phyloP scores from a whole-genome alignment of 2,329 filamentous ascomycete genomes.

The Hymenoscyphus repandus region DNA sequence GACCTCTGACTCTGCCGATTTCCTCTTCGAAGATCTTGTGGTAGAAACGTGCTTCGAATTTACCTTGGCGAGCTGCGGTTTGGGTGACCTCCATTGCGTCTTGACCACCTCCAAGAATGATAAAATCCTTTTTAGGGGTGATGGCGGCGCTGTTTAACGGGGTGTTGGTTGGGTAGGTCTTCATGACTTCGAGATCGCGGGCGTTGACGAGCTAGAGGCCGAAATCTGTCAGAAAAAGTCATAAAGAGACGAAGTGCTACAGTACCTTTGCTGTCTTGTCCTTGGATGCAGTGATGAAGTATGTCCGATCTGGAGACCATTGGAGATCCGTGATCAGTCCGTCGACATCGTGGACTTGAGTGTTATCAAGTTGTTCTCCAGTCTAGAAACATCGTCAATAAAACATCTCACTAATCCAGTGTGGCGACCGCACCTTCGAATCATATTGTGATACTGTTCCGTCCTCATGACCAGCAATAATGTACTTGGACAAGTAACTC shows the following conservation, averaged over 20 bases:
- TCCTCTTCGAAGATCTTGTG: constrained; percentile 99
- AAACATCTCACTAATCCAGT: background rate
- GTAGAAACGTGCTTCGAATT: constrained; percentile 99
- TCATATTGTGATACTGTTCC: constrained; percentile 89
- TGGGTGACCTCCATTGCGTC: constrained; percentile 98
- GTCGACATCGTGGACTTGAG: constrained; percentile 81
- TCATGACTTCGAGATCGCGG: constrained; percentile 83
- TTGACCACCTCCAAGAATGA: constrained; percentile 96
- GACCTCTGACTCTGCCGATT: constrained; percentile 91
- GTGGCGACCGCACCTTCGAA: constrained; percentile 59
- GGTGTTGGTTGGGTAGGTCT: constrained; percentile 88
- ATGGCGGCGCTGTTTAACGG: constrained; percentile 94
- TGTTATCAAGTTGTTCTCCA: constrained; percentile 76
- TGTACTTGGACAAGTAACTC: constrained; percentile 92
- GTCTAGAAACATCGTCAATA: constrained; percentile 41
- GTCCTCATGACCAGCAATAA: constrained; percentile 96
- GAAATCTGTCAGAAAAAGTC: constrained; percentile 8
- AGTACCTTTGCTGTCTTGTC: constrained; percentile 91
- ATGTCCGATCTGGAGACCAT: constrained; percentile 88
- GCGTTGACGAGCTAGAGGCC: constrained; percentile 65
- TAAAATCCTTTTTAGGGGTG: constrained; percentile 93
- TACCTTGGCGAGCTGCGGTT: constrained; percentile 83
- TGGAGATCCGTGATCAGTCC: constrained; percentile 79
- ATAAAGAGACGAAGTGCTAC: background rate
- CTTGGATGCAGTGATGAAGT: constrained; percentile 97